phyloP scores from a whole-genome alignment of 192 early-diverging fungal genomes.

The Coemansia sp. region DNA sequence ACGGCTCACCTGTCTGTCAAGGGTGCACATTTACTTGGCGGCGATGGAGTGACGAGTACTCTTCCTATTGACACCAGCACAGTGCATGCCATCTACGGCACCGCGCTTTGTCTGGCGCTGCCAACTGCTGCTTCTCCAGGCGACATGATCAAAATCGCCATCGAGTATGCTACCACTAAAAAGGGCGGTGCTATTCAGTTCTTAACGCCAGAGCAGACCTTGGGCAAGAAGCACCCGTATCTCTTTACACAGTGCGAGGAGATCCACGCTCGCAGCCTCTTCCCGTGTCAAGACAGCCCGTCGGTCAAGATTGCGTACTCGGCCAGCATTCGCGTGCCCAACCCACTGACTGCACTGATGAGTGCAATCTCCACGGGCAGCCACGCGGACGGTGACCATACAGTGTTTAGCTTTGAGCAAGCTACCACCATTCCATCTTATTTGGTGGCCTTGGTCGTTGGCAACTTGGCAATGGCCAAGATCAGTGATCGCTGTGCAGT shows the following conservation, averaged over 20 bases:
- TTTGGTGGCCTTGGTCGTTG: constrained; percentile 91
- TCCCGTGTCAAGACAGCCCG: constrained; percentile 90
- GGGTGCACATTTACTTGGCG: constrained; percentile 9
- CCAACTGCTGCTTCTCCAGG: constrained; percentile 43
- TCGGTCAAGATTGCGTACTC: constrained; percentile 85
- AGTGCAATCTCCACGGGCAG: constrained; percentile 76
- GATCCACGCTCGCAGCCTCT: constrained; percentile 89
- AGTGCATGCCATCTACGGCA: constrained; percentile 68
- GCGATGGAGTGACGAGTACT: not conserved
- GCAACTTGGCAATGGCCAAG: constrained; percentile 65
- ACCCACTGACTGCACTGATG: constrained; percentile 88
- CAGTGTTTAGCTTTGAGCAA: constrained; percentile 82
- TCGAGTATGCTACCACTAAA: constrained; percentile 78
- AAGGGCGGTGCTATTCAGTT: constrained; percentile 91
- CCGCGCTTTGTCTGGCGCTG: constrained; percentile 68
- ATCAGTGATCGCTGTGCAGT: constrained; percentile 92
- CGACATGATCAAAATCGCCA: constrained; percentile 57
- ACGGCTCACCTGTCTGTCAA: constrained; percentile 51
- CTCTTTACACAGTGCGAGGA: constrained; percentile 96
- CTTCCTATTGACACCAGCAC: constrained; percentile 40
- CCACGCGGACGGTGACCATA: constrained; percentile 55
- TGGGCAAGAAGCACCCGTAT: constrained; percentile 91
- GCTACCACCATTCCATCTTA: constrained; percentile 90
- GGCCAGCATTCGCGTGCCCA: constrained; percentile 76
- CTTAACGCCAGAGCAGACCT: constrained; percentile 87